Conservation (phyloP, 805 yeast species). For the Tetrapisispora iriomotensis region DNA sequence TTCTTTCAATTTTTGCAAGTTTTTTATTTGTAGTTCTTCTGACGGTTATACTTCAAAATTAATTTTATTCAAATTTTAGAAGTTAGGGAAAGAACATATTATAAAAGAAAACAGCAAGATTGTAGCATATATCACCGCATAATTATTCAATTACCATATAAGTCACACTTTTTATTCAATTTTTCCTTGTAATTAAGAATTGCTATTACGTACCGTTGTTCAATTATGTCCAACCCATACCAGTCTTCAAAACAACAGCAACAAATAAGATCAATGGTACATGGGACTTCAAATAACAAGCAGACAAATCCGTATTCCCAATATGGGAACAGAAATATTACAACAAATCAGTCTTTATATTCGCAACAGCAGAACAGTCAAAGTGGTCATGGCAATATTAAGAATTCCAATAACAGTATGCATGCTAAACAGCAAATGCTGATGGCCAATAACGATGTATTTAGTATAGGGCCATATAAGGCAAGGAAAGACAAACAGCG, state of each 20-base stretch:
- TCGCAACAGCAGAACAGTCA: slow-evolving; percentile 6
- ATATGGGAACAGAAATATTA: background rate
- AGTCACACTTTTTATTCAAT: too few relatives aligned
- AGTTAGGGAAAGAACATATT: too few relatives aligned
- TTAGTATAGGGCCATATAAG: slow-evolving; percentile 50
- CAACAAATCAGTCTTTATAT: background rate
- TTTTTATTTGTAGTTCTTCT: too few relatives aligned
- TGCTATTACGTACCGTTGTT: too few relatives aligned
- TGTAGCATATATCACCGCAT: too few relatives aligned
- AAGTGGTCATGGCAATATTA: slow-evolving; percentile 2
- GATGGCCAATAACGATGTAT: slow-evolving; percentile 46
- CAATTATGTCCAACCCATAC: background rate
- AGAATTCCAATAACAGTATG: slow-evolving; percentile 8
- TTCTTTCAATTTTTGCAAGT: too few relatives aligned
- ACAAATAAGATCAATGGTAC: background rate
- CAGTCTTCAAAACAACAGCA: slow-evolving; percentile 1
- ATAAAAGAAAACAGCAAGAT: too few relatives aligned
- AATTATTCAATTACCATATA: too few relatives aligned
- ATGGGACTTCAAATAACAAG: background rate
- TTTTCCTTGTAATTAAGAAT: too few relatives aligned
- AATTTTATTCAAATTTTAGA: too few relatives aligned
- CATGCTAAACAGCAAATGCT: slow-evolving; percentile 35
- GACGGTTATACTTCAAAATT: too few relatives aligned
- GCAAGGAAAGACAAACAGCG: slow-evolving; percentile 55
- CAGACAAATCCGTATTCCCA: background rate